Evolutionary conservation across 192 early-diverging fungal species (phyloP).

Genomic region (Dimargaris cristalligena): DNA sequence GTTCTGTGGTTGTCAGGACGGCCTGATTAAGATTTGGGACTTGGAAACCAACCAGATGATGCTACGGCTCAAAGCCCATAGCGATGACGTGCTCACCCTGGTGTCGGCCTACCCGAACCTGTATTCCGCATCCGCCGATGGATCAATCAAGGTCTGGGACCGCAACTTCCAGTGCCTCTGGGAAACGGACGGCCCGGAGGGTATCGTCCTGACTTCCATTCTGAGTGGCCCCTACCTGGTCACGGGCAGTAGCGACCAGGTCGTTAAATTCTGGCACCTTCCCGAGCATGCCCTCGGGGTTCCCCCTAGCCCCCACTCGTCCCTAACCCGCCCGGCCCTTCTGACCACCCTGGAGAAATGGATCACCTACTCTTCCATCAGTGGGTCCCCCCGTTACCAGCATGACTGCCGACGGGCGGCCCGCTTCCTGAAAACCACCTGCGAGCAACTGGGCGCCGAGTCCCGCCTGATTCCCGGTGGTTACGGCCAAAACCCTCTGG

Average conservation of each 20-base stretch:
- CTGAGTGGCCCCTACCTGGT: conserved; percentile 31
- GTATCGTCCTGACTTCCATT: conserved; percentile 39
- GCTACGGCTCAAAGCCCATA: conserved; percentile 15
- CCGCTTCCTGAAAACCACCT: conserved; percentile 36
- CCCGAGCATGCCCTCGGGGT: conserved; percentile 3
- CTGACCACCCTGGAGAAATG: neutral
- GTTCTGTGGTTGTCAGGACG: conserved; percentile 58
- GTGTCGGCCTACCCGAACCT: conserved; percentile 24
- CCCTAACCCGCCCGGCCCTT: neutral
- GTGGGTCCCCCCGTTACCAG: conserved; percentile 11
- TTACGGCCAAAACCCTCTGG: neutral
- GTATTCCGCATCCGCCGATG: conserved; percentile 50
- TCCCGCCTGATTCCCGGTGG: conserved; percentile 32
- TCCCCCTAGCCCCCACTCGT: neutral
- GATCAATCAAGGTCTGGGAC: conserved; percentile 48
- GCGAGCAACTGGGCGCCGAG: conserved; percentile 49
- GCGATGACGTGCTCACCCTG: conserved; percentile 45
- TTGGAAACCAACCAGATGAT: conserved; percentile 45
- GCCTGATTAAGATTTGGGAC: conserved; percentile 57
- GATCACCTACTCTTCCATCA: conserved; percentile 5
- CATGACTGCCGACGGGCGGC: neutral
- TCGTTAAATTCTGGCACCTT: conserved; percentile 40
- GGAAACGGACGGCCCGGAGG: conserved; percentile 29
- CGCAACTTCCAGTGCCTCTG: conserved; percentile 38
- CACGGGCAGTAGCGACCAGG: conserved; percentile 40